These are phyloP conservation scores for Limonium bicolor DNA, from an alignment of 148 eudicot genomes.

Conservation along the genomic window DNA sequence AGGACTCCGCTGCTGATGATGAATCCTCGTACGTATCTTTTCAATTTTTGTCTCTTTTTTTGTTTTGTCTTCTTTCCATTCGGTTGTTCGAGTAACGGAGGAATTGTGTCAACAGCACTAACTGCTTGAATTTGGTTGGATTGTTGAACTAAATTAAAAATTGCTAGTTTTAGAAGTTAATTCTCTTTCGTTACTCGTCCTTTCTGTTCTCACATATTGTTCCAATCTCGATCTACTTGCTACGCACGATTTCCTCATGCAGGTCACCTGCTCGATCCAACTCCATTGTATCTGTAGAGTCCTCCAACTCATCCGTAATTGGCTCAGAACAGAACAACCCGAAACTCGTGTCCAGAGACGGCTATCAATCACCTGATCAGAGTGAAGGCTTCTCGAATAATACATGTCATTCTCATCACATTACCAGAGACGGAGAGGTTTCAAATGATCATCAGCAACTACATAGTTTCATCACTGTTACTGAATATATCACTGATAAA, in stretches of 20 bases:
- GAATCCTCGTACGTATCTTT: slow-evolving; percentile 57
- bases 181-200: no score
- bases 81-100: not conserved
- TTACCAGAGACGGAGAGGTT: slow-evolving; percentile 24
- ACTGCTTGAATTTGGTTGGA: not conserved
- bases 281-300: no score
- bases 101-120: not conserved
- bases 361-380: no score
- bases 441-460: slow-evolving; percentile 27
- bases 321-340: no score
- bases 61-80: not conserved
- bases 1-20: slow-evolving; percentile 48
- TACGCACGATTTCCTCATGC: slow-evolving; percentile 12
- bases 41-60: not conserved
- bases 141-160: no score
- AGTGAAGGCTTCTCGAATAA: slow-evolving; percentile 27
- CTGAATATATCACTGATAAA: slow-evolving; percentile 32
- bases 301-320: no score
- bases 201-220: no score
- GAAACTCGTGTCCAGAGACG: no score
- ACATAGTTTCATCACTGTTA: slow-evolving; percentile 32
- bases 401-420: slow-evolving; percentile 35
- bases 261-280: no score
- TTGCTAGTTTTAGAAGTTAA: no score
- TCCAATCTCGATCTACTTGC: not conserved